phyloP scores from a whole-genome alignment of 2,329 filamentous ascomycete species.

The Ophiostoma pallidulum region DNA sequence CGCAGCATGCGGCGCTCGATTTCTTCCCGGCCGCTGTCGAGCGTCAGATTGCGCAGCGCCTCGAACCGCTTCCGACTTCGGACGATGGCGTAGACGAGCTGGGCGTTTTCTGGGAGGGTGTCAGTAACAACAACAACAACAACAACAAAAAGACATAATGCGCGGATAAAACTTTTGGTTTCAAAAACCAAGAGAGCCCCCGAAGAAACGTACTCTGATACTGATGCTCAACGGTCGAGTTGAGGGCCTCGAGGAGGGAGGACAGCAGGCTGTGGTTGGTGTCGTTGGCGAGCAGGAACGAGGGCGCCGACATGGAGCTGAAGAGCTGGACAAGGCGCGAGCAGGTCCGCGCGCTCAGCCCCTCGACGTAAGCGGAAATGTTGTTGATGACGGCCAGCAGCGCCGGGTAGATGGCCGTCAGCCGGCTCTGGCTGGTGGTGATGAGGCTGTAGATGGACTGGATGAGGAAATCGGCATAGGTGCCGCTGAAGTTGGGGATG shows the following conservation, averaged over 20 bases:
- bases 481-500: slow-evolving; percentile 74
- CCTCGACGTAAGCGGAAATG: slow-evolving; percentile 73
- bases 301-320: slow-evolving; percentile 84
- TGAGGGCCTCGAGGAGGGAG: slow-evolving; percentile 80
- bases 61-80: slow-evolving; percentile 77
- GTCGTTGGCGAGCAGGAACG: slow-evolving; percentile 86
- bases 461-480: slow-evolving; percentile 88
- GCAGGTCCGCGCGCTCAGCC: slow-evolving; percentile 64
- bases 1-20: slow-evolving; percentile 69
- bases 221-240: slow-evolving; percentile 82
- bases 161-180: no score
- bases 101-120: slow-evolving; percentile 55
- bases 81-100: slow-evolving; percentile 70
- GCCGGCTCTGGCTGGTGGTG: slow-evolving; percentile 78
- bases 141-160: background rate
- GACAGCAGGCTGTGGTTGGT: slow-evolving; percentile 74
- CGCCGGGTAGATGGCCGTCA: slow-evolving; percentile 86
- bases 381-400: slow-evolving; percentile 90
- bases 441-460: slow-evolving; percentile 92
- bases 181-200: no score
- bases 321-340: slow-evolving; percentile 82
- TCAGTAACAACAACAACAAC: background rate
- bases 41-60: slow-evolving; percentile 73
- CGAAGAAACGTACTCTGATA: slow-evolving; percentile 60
- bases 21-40: slow-evolving; percentile 87